These are phyloP conservation scores for Paraphoma chrysanthemicola DNA, from an alignment of 2,329 filamentous ascomycete species.

Conservation along the genomic window DNA sequence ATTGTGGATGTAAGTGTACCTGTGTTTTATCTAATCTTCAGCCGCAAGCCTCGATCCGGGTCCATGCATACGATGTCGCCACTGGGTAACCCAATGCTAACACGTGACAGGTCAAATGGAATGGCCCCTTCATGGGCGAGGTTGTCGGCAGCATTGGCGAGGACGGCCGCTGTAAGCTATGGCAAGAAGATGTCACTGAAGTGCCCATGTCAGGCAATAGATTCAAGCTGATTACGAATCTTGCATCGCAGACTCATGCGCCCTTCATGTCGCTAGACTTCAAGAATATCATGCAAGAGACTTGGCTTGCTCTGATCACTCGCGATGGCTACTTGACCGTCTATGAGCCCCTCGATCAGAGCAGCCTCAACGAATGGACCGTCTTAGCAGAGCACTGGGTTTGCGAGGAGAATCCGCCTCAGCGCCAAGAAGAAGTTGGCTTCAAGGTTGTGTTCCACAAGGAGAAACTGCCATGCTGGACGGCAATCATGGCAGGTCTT, in stretches of 20 bases:
- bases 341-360: conserved; percentile 84
- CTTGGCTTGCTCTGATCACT: conserved; percentile 84
- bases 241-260: conserved; percentile 70
- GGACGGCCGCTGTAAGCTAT: conserved; percentile 88
- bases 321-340: conserved; percentile 81
- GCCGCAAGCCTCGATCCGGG: conserved; percentile 21
- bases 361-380: conserved; percentile 78
- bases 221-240: conserved; percentile 74
- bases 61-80: conserved; percentile 26
- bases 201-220: conserved; percentile 75
- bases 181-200: conserved; percentile 88
- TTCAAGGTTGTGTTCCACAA: conserved; percentile 90
- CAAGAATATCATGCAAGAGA: conserved; percentile 83
- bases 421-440: conserved; percentile 82
- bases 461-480: conserved; percentile 80
- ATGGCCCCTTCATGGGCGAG: conserved; percentile 87
- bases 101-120: conserved; percentile 79
- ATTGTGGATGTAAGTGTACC: conserved; percentile 75
- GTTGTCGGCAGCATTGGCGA: conserved; percentile 87
- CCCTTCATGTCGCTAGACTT: conserved; percentile 82
- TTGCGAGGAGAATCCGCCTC: conserved; percentile 66
- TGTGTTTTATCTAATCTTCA: conserved; percentile 19
- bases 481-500: conserved; percentile 79
- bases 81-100: conserved; percentile 28
- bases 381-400: conserved; percentile 79